A percentile compares a stretch with the other conserved stretches of the same genome.
Evolutionary conservation across 257 asterid species (phyloP).

Genomic region (Solanum arcanum): DNA sequence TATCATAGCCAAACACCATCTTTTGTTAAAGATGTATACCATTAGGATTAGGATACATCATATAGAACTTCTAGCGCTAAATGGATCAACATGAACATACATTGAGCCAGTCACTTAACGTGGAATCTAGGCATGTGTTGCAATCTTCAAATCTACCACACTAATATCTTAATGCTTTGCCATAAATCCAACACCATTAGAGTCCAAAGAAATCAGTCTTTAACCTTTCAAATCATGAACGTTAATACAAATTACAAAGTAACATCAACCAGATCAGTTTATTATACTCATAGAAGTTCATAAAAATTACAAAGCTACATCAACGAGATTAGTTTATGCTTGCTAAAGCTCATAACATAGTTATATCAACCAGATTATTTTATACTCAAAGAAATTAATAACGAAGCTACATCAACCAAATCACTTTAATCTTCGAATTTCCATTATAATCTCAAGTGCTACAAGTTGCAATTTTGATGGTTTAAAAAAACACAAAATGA

Average conservation of each 20-base stretch:
- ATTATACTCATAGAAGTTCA: background rate
- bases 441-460: background rate
- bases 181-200: background rate
- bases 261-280: background rate
- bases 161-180: rapidly evolving
- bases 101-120: background rate
- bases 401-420: background rate
- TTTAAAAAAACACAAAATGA: background rate
- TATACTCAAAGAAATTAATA: background rate
- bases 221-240: background rate
- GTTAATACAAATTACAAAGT: background rate
- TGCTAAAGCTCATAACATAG: background rate
- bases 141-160: background rate
- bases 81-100: background rate
- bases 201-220: background rate
- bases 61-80: background rate
- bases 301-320: background rate
- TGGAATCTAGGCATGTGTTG: background rate
- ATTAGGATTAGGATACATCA: no score
- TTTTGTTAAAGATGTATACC: background rate
- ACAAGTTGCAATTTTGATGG: background rate
- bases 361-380: background rate
- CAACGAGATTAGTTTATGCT: background rate
- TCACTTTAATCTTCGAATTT: background rate
- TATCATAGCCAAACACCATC: background rate